Evolutionary conservation across 305 asterid species (phyloP).

Genomic region (Ruellia speciosa): DNA sequence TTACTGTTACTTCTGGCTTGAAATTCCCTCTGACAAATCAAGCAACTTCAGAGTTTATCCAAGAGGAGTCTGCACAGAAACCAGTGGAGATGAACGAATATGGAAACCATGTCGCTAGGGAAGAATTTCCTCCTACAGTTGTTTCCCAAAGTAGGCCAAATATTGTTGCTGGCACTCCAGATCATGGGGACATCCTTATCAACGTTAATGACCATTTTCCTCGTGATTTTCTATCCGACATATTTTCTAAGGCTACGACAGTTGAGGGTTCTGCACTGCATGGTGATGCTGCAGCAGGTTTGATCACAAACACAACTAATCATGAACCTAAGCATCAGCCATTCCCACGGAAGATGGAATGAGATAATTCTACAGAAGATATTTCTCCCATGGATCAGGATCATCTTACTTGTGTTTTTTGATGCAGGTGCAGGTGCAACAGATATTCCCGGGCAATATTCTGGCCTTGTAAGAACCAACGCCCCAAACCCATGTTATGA

Average conservation of each 20-base stretch:
- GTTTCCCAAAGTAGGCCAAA: conserved; percentile 35
- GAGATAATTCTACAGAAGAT: conserved; percentile 52
- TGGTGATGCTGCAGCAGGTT: conserved; percentile 49
- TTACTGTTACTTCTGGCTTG: conserved; percentile 29
- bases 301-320: conserved; percentile 57
- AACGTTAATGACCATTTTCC: conserved; percentile 72
- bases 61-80: conserved; percentile 34
- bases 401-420: conserved; percentile 37
- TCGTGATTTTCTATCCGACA: conserved; percentile 62
- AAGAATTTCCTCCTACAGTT: conserved; percentile 32
- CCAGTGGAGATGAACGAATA: conserved; percentile 31
- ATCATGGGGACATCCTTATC: conserved; percentile 59
- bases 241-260: conserved; percentile 53
- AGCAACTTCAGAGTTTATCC: conserved; percentile 30
- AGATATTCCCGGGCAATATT: conserved; percentile 37
- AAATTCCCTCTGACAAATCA: conserved; percentile 27
- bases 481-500: conserved; percentile 50
- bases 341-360: conserved; percentile 56
- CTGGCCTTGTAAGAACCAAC: conserved; percentile 31
- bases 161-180: conserved; percentile 31
- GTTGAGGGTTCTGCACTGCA: conserved; percentile 37
- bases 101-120: conserved; percentile 26
- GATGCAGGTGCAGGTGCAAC: conserved; percentile 33
- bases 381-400: conserved; percentile 69
- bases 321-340: conserved; percentile 74